Conservation (phyloP, 441 rosid species). For the Aquilaria agallochum region DNA sequence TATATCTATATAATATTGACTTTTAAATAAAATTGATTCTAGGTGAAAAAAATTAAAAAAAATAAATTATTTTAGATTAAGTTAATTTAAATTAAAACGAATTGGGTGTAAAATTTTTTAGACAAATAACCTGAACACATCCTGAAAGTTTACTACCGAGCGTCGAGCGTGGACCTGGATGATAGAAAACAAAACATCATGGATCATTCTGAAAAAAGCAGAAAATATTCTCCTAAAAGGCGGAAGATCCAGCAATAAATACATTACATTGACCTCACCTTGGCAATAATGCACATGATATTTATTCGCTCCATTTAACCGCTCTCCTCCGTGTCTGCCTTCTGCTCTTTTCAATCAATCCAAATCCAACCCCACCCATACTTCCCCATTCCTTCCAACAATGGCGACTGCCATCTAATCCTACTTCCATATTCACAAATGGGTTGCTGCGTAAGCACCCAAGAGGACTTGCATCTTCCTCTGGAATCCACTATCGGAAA, state of each 20-base stretch:
- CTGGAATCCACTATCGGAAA: conserved; percentile 24
- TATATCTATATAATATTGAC: no score
- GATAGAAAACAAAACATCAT: no score
- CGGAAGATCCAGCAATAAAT: conserved; percentile 4
- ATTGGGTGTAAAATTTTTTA: no score
- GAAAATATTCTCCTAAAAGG: no score
- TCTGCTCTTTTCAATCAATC: conserved; percentile 1
- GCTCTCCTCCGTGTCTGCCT: neutral
- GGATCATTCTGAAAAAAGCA: no score
- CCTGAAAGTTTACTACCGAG: no score
- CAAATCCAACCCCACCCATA: neutral
- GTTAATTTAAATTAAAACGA: no score
- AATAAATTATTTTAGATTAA: no score
- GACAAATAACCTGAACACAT: no score
- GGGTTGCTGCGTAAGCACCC: conserved; percentile 70
- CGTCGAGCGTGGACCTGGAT: no score
- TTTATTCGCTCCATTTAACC: conserved; percentile 6
- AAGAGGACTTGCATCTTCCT: conserved; percentile 8
- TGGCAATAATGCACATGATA: neutral
- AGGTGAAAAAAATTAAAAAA: no score
- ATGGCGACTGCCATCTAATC: conserved; percentile 2
- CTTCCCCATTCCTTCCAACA: conserved; percentile 1
- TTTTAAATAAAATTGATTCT: no score
- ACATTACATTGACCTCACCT: conserved; percentile 1
- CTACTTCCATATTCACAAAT: conserved; percentile 19